phyloP scores from a whole-genome alignment of 2,329 filamentous ascomycete genomes.

The Nothophoma quercina region DNA sequence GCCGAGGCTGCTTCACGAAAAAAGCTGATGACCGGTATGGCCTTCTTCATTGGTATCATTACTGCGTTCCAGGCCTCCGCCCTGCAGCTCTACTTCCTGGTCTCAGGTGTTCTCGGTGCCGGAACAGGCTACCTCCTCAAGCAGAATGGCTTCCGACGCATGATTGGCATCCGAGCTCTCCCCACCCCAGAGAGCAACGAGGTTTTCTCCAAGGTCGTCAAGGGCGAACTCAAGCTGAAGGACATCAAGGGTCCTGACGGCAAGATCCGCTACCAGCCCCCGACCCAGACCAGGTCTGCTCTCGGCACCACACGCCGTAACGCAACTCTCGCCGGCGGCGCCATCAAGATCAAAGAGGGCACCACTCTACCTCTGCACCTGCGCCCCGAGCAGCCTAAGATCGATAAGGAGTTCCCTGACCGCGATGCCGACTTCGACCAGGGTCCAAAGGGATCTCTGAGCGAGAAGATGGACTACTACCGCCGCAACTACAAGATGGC shows the following conservation, averaged over 20 bases:
- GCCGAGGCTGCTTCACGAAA: slow-evolving; percentile 23
- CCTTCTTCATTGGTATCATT: slow-evolving; percentile 61
- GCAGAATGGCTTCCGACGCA: slow-evolving; percentile 44
- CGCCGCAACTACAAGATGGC: slow-evolving; percentile 35
- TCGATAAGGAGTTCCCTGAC: slow-evolving; percentile 25
- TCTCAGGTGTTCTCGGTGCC: slow-evolving; percentile 52
- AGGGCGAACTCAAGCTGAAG: slow-evolving; percentile 36
- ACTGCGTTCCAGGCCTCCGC: slow-evolving; percentile 64
- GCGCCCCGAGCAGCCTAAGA: slow-evolving; percentile 19
- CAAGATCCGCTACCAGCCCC: slow-evolving; percentile 41
- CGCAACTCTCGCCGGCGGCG: slow-evolving; percentile 15
- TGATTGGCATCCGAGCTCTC: slow-evolving; percentile 45
- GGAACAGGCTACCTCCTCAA: slow-evolving; percentile 51
- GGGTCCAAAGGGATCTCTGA: slow-evolving; percentile 28
- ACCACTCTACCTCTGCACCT: slow-evolving; percentile 37
- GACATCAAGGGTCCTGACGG: slow-evolving; percentile 33
- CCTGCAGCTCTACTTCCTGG: slow-evolving; percentile 70
- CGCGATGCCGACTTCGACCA: slow-evolving; percentile 34
- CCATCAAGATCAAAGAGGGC: slow-evolving; percentile 37
- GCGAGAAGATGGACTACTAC: slow-evolving; percentile 37
- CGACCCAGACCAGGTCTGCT: slow-evolving; percentile 18
- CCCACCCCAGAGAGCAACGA: slow-evolving; percentile 35
- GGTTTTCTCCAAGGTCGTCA: slow-evolving; percentile 36
- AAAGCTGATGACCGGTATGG: slow-evolving; percentile 59
- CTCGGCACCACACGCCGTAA: slow-evolving; percentile 19